Base-by-base conservation (phyloP, 1,139 yeast species). In the Suhomyces kunorum region DNA sequence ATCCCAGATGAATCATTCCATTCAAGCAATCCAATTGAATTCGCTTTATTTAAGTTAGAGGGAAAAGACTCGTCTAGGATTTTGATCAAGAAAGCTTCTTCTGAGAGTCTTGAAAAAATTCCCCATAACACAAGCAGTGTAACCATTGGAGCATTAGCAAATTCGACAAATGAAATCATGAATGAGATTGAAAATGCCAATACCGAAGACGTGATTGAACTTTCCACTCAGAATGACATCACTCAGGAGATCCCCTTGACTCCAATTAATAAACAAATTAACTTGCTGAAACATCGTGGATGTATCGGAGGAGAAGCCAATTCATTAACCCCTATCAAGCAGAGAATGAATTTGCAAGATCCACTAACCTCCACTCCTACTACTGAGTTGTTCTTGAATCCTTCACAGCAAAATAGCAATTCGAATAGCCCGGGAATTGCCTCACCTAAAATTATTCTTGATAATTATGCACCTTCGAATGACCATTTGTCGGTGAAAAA, bases 1-100 rank as follows among this genome's bases (percentile, higher is more conserved):
- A 81, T 88, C 34, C 90, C 96, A 0, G 96, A 88, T 56, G 90
- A 83, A 43, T 69, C 83, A 1, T 68, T 76, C 33, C 78, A 74
- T 28, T 82, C 78, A 20, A 61, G 59, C 33, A 65, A 68, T 46
- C 96, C 96, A 0, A 70, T 89, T n/a, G 77, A 74, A 41, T 78
- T 80, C 39, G 92, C 97, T 0, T 68, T 89, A 46, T 71, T 73
- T 57, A 87, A 86, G 58, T 66, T 89, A 22, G 95, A 87, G 60
- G 97, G 96, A 0, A 78, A 73, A 28, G 74, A 64, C 34, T 40
- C 49, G 5, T 32, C 26, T 8, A 34, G 28, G 13, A 30, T 34
- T 13, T 34, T 32, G 31, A 30, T 30, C 20, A 28, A 25, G 9
- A 20, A 30, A 11, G 18, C 24, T 8, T 13, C 24, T n/a, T 15